Percentiles rank a stretch among this genome's conserved stretches.
Conservation (phyloP, 2,329 filamentous ascomycete genomes). For the Nannizziopsis barbatae region DNA sequence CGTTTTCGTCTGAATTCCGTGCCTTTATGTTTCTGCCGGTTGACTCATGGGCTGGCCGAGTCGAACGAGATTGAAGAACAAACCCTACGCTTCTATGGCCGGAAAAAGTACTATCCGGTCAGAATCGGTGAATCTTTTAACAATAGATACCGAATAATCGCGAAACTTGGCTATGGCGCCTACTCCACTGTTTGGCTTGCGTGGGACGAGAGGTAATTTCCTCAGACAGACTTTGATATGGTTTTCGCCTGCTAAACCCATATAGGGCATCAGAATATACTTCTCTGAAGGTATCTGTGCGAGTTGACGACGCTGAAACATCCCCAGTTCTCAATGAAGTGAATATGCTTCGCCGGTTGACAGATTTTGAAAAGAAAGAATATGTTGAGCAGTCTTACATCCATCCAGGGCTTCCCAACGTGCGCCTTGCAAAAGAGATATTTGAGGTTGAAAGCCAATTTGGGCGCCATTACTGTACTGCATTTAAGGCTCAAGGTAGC, state of each 20-base stretch:
- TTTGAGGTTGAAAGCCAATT: slow-evolving; percentile 18
- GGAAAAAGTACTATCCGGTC: slow-evolving; percentile 18
- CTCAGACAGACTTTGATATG: not conserved
- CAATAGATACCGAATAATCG: slow-evolving; percentile 17
- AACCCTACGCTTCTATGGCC: slow-evolving; percentile 14
- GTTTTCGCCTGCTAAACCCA: not conserved
- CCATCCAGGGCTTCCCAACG: slow-evolving; percentile 16
- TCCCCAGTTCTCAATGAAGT: slow-evolving; percentile 19
- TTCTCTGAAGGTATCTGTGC: slow-evolving; percentile 18
- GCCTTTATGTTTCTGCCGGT: not conserved
- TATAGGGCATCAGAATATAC: slow-evolving; percentile 11
- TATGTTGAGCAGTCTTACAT: not conserved
- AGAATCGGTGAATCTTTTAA: slow-evolving; percentile 17
- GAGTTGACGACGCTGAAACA: slow-evolving; percentile 8
- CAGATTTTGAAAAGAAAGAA: slow-evolving; percentile 11
- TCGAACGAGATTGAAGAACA: slow-evolving; percentile 5
- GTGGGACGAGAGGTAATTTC: slow-evolving; percentile 13
- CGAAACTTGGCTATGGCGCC: slow-evolving; percentile 21
- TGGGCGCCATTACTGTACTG: slow-evolving; percentile 19
- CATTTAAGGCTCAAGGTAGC: not conserved
- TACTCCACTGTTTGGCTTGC: slow-evolving; percentile 21
- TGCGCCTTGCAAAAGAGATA: slow-evolving; percentile 20
- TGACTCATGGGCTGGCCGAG: not conserved
- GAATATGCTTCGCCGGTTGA: slow-evolving; percentile 17
- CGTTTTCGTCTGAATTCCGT: not conserved